Base-by-base conservation (phyloP, 306 rosid genomes). In the Cucumis cinereus region DNA sequence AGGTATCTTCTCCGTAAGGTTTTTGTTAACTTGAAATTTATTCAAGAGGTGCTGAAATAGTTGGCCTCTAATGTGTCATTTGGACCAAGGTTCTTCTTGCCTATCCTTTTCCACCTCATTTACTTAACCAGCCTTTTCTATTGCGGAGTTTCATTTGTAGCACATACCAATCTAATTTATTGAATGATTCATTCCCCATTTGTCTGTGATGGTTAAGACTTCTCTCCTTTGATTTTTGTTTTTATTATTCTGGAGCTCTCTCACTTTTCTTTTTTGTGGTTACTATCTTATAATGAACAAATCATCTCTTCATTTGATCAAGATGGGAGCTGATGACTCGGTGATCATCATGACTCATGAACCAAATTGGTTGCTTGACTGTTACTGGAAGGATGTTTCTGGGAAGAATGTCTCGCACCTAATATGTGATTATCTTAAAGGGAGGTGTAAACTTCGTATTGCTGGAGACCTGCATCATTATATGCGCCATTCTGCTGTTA, bases 381-480 rank as follows among this genome's bases (percentile, higher is more conserved):
- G 99, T 96, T 95, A 95, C 82, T 95, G 96, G 95, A 84, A 83
- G 66, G 87, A 80, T 45, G 92, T 85, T 47, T 84, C 99, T 81
- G 98, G 98, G 79, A 89, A 90, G 91, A 92, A 90, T 88, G 82
- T 95, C 54, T 83, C 95, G 1, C 96, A 94, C 84, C 82, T 94
- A 77, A 88, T 92, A 81, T 70, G 85, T 75, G 96, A 92, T 89
- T 86, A 89, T 90, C 77, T 92, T 76, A 95, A 79, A 83, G 99
- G 96, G 85, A 88, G 98, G 78, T 95, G 99, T 80, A 95, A 89
- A 84, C 96, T 92, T 79, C 90, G 98, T 69, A 86, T 95, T 82
- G 96, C 99, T 72, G 99, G 99, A 79, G 99, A 95, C 85, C 87
- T 95, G 91, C 99, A 95, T 86, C 99, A 95, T 84, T 95, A 95